Evolutionary conservation across 164 flowering plant genomes (phyloP).

Genomic region (Magnolia changhungtana): DNA sequence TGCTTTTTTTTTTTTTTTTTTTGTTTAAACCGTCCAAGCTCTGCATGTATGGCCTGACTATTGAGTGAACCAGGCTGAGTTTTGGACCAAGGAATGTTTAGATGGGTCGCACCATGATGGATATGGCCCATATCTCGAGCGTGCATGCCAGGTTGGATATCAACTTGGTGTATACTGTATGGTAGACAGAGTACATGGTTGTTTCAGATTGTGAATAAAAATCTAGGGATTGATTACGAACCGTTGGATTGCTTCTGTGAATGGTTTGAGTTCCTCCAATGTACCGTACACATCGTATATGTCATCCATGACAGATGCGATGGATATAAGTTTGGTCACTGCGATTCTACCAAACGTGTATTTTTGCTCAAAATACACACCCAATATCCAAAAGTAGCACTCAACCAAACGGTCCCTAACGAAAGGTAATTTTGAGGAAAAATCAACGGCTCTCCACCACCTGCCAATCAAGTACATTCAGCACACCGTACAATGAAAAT

Average conservation of each 20-base stretch:
- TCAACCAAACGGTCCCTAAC: constrained; percentile 3
- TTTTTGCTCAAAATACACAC: not conserved
- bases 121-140: too few species aligned
- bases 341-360: not conserved
- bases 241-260: constrained; percentile 7
- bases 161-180: too few species aligned
- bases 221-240: not conserved
- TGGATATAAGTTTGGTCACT: not conserved
- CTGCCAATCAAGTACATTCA: not conserved
- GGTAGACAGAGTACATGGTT: not conserved
- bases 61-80: too few species aligned
- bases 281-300: constrained; percentile 10
- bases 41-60: too few species aligned
- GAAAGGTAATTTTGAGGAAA: not conserved
- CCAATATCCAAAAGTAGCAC: constrained; percentile 10
- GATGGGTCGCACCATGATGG: too few species aligned
- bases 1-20: too few species aligned
- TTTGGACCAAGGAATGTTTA: too few species aligned
- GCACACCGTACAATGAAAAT: too few species aligned
- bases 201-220: not conserved
- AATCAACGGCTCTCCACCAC: constrained; percentile 6
- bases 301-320: constrained; percentile 1
- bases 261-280: constrained; percentile 6
- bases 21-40: too few species aligned
- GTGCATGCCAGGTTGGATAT: too few species aligned